Base-by-base conservation (phyloP, 345 rosid genomes). In the Diplotaxis tenuifolia region DNA sequence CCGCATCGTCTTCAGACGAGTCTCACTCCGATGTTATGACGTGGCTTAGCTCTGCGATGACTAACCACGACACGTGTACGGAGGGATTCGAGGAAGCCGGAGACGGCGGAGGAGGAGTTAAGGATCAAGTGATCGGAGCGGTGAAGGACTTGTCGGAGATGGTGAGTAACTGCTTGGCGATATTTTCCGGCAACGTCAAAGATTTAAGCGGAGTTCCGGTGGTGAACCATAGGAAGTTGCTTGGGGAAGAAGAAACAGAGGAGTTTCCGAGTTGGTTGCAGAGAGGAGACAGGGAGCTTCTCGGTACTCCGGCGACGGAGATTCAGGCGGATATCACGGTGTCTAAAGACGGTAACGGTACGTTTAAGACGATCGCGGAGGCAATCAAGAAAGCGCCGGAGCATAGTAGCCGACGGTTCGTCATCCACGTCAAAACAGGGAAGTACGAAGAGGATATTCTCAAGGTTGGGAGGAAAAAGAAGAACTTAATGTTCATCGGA, bases 21-120 rank as follows among this genome's bases (percentile, higher is more conserved):
- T 68, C 66, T 67, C 27, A 22, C 5, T 61, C 85, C 68, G 99
- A 95, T 61, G 98, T 92, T 54, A 50, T 81, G 85, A 95, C 97
- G 72, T 95, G 98, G 99, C 94, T 95, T 32, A 95, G 99, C 86
- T 83, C 96, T 0, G 90, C 99, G 4, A 66, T 95, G 85, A 95
- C 98, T 0, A 90, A 92, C 60, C 97, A 95, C 58, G 99, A 95
- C 84, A 95, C 99, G 23, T 95, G 99, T 25, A 60, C 83, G 5
- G 97, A 95, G 19, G 99, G 99, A 12, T 88, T 95, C 47, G 83
- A 68, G 4, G 94, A 79, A 47, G 62, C 71, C 38, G 74, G 15
- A 7, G 70, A 16, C 9, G 64, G 9, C 47, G 74, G 75, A 22
- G 96, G 96, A 42, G 32, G 64, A 16, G 96, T 86, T 71, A 95